Evolutionary conservation across 495 filamentous ascomycete genomes (phyloP), one percentile per base, ranked within the genome.

Genomic region (Corynascus novoguineensis): DNA sequence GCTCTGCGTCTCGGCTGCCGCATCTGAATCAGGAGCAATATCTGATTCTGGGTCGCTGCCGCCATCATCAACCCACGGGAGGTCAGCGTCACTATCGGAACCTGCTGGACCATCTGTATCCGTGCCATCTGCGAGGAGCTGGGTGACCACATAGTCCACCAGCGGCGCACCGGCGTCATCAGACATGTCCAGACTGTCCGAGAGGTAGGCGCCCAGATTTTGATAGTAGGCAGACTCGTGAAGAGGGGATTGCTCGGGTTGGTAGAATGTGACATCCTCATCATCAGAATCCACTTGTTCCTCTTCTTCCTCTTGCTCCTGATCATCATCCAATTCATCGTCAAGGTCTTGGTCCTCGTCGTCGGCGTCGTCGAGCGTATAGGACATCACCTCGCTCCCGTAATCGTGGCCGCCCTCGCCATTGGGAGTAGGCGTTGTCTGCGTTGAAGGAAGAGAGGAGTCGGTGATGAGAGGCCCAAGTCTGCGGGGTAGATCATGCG

Each of bases 41-140:
- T 22, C n/a, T 19, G 34, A 29, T 35, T 27, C 29, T 24, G 52
- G 21, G 11, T n/a, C 15, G 50, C 17, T 24, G 10, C 5, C 17
- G 19, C 9, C 28, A 11, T 50, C 49, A n/a, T 61, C 40, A 7
- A n/a, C 1, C 19, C 29, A 47, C 17, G 35, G 31, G 24, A 25
- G 2, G 19, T 40, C 27, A n/a, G 9, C 6, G 27, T 53, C 53
- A 12, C 15, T 42, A n/a, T 35, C 53, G 6, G 49, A 31, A 27
- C 54, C 59, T n/a, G 29, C 25, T 9, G 61, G 40, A 17, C 22
- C 40, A 21, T 60, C 55, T 17, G 58, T 53, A 19, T 60, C 62
- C 52, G 69, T 57, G 38, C 59, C 57, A 55, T 51, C 35, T 5
- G 62, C 49, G n/a, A 66, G 54, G n/a, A 64, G n/a, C 35, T 52